Conservation (phyloP, 352 stramenopile genomes). For the Phytopythium ostracodes region DNA sequence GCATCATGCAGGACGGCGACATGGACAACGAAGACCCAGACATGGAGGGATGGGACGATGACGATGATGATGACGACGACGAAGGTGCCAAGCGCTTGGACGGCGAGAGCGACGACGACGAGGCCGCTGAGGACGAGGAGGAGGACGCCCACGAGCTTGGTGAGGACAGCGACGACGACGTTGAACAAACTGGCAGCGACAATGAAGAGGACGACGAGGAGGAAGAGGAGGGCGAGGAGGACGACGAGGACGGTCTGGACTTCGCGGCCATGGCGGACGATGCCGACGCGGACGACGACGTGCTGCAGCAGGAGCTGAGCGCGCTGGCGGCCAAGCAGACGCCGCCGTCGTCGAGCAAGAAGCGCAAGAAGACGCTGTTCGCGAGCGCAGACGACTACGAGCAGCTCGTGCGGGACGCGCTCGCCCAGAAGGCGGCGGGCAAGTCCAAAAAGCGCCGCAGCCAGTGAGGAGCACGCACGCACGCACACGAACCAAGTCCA, state of each 20-base stretch:
- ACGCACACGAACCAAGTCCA: not conserved
- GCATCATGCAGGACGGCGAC: slow-evolving; percentile 83
- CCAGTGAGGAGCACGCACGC: not conserved
- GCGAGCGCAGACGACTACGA: slow-evolving; percentile 78
- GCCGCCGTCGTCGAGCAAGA: slow-evolving; percentile 24
- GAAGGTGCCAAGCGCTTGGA: slow-evolving; percentile 40
- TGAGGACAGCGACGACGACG: slow-evolving; percentile 22
- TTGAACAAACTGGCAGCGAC: slow-evolving; percentile 25
- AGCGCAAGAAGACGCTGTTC: slow-evolving; percentile 68
- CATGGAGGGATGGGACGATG: slow-evolving; percentile 64
- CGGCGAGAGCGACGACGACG: slow-evolving; percentile 48
- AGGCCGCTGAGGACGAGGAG: slow-evolving; percentile 17
- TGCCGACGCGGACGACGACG: slow-evolving; percentile 36
- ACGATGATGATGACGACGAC: slow-evolving; percentile 36
- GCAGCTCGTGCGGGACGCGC: slow-evolving; percentile 54
- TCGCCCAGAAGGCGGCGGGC: slow-evolving; percentile 33
- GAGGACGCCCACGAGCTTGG: slow-evolving; percentile 21
- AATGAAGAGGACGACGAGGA: slow-evolving; percentile 24
- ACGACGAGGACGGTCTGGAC: slow-evolving; percentile 37
- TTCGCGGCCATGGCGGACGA: slow-evolving; percentile 43
- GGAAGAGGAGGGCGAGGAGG: slow-evolving; percentile 21
- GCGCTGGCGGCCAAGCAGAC: slow-evolving; percentile 43
- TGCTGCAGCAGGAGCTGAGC: slow-evolving; percentile 34
- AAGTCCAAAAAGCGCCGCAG: slow-evolving; percentile 25
- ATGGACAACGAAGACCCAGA: slow-evolving; percentile 75